Base-by-base conservation (phyloP, 768 basidiomycete species). In the Termitomyces sp. region DNA sequence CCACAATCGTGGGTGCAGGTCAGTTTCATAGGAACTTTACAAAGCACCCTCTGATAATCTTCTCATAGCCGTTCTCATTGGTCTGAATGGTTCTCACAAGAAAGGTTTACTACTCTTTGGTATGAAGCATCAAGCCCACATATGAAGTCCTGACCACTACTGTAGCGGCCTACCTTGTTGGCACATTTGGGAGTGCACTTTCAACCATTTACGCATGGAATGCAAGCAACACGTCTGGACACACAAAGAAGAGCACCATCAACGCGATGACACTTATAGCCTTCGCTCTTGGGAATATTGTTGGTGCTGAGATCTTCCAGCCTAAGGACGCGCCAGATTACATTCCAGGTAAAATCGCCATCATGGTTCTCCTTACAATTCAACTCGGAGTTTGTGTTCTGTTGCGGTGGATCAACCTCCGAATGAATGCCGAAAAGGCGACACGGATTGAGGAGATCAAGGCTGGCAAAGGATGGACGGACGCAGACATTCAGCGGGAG, bases 231-330 rank as follows among this genome's bases (percentile, higher is more conserved):
- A 86, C 81, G 0, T 79, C 79, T 34, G 84, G 84, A 0, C 82
- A 85, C 52, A 87, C 85, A 6, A 87, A 88, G 75, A 88, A 87
- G 73, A 80, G 82, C 59, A 86, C 85, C 1, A 77, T 86, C 62
- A 86, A 86, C 55, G 80, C 83, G 4, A 74, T 85, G 77, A 86
- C 83, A 2, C 68, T 86, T 22, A 75, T 76, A 4, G 70, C 81
- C 0, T 85, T 86, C 64, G 76, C 77, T 48, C 59, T 83, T 20
- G 83, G 86, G 18, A 87, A 87, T 63, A 83, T 86, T 47, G 75
- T 85, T 55, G 87, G 87, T 5, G 78, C 83, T 0, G 79, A 83
- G 65, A 85, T 86, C 32, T 85, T 89, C 65, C 82, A 80, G 33
- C 81, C 85, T 0, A 77, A 81, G 60, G 84, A 84, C 59, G 84